Evolutionary conservation across 257 asterid species (phyloP).

Genomic region (Capsicum chinense): DNA sequence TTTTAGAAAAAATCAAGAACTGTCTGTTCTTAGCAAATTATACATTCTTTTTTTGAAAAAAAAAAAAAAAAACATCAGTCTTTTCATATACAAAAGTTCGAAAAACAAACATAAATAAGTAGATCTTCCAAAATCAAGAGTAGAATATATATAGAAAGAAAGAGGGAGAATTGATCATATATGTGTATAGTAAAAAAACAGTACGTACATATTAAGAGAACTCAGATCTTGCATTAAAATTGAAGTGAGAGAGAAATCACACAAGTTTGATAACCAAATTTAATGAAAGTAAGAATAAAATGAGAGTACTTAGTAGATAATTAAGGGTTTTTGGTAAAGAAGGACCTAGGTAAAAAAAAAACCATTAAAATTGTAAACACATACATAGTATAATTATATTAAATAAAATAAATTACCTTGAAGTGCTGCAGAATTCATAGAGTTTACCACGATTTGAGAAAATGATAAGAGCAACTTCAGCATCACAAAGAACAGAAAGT

Average conservation of each 20-base stretch:
- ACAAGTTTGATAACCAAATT: not conserved
- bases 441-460: slow-evolving; percentile 47
- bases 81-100: not conserved
- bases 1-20: not conserved
- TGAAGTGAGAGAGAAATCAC: not conserved
- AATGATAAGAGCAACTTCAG: slow-evolving; percentile 48
- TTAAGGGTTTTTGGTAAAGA: not conserved
- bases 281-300: not conserved
- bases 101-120: not conserved
- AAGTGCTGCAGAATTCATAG: slow-evolving; percentile 47
- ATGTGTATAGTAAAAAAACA: not conserved
- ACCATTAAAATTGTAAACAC: too few species aligned
- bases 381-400: too few species aligned
- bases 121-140: not conserved
- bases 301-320: not conserved
- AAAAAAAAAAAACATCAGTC: not conserved
- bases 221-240: slow-evolving; percentile 26
- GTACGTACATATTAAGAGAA: not conserved
- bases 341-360: too few species aligned
- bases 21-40: not conserved
- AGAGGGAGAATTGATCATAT: not conserved
- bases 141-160: not conserved
- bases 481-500: slow-evolving; percentile 46
- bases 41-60: not conserved
- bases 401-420: slow-evolving; percentile 34